phyloP scores from a whole-genome alignment of 1,139 yeast genomes.

The Sugiyamaella xylanicola region DNA sequence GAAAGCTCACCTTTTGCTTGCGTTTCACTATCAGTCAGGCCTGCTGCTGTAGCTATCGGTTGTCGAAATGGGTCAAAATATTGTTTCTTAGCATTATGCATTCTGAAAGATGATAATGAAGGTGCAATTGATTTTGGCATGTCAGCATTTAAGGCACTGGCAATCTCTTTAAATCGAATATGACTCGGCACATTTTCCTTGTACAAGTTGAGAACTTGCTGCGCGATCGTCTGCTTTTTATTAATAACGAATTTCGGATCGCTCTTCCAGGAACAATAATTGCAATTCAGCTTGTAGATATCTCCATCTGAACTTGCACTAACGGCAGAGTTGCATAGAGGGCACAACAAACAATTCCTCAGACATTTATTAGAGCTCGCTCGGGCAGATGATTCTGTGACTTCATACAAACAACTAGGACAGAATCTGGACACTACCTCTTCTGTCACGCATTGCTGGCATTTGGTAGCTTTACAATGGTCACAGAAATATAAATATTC shows the following conservation, averaged over 20 bases:
- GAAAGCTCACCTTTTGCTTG: no score
- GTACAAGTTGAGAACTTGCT: constrained; percentile 22
- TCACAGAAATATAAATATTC: constrained; percentile 37
- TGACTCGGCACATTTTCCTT: constrained; percentile 1
- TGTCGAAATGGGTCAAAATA: background rate
- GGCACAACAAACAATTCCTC: constrained; percentile 37
- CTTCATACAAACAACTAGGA: constrained; percentile 37
- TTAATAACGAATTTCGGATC: constrained; percentile 12
- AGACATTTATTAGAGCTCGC: constrained; percentile 32
- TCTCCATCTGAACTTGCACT: constrained; percentile 6
- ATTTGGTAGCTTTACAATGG: constrained; percentile 32
- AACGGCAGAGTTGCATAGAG: constrained; percentile 29
- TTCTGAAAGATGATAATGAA: background rate
- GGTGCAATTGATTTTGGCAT: background rate
- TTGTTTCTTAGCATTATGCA: background rate
- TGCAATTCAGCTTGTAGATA: constrained; percentile 29
- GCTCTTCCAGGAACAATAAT: constrained; percentile 31
- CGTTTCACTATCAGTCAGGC: background rate
- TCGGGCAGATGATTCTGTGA: constrained; percentile 33
- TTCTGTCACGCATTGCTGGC: constrained; percentile 35
- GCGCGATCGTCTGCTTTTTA: constrained; percentile 25
- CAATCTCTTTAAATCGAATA: constrained; percentile 2
- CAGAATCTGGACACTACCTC: constrained; percentile 37
- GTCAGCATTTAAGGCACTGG: background rate
- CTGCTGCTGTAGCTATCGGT: background rate